Conservation (phyloP, 768 basidiomycete species). For the Mycena galericulata region DNA sequence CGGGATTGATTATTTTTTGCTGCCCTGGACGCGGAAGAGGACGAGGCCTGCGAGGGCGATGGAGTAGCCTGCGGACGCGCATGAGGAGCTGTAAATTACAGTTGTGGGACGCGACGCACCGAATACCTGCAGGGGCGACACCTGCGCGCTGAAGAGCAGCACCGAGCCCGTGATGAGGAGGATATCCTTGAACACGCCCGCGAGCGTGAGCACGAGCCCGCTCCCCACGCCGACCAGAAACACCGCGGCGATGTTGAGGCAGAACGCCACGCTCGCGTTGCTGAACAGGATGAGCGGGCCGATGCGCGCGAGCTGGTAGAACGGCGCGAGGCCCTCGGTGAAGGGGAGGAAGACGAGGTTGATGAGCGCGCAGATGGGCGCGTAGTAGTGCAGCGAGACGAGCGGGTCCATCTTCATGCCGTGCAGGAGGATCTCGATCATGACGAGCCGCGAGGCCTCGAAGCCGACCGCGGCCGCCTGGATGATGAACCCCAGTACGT, state of each 20-base stretch:
- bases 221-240: slow-evolving; percentile 92
- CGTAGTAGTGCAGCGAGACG: slow-evolving; percentile 95
- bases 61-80: slow-evolving; percentile 72
- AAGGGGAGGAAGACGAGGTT: slow-evolving; percentile 90
- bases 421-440: slow-evolving; percentile 95
- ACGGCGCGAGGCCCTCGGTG: slow-evolving; percentile 91
- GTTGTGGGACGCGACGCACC: slow-evolving; percentile 55
- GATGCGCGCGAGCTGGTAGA: slow-evolving; percentile 74
- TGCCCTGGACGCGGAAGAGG: slow-evolving; percentile 83
- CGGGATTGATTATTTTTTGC: slow-evolving; percentile 64
- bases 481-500: slow-evolving; percentile 85
- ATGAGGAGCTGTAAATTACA: background rate
- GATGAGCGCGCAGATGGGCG: slow-evolving; percentile 93
- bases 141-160: slow-evolving; percentile 80
- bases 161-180: slow-evolving; percentile 94
- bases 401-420: slow-evolving; percentile 98
- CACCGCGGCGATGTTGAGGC: slow-evolving; percentile 92
- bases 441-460: slow-evolving; percentile 93
- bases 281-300: slow-evolving; percentile 80
- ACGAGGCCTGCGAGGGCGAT: slow-evolving; percentile 89
- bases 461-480: slow-evolving; percentile 80
- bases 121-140: slow-evolving; percentile 88
- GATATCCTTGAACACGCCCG: slow-evolving; percentile 98
- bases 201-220: slow-evolving; percentile 90
- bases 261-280: slow-evolving; percentile 91